Conservation (phyloP, 2,329 filamentous ascomycete genomes). For the Nothopassalora personata region DNA sequence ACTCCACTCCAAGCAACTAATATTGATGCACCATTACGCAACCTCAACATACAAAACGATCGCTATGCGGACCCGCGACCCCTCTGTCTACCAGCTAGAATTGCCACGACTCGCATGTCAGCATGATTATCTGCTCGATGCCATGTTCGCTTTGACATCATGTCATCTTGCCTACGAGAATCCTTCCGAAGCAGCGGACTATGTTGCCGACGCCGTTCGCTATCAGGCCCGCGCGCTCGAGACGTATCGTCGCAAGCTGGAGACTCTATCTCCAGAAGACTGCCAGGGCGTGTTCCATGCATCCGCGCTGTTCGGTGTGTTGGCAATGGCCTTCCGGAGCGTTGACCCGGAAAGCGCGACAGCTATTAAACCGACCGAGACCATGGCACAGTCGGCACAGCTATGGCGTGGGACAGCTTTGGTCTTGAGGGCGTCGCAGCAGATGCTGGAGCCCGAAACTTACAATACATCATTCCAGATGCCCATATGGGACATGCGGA, state of each 20-base stretch:
- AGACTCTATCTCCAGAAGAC: slow-evolving; percentile 11
- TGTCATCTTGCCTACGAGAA: slow-evolving; percentile 18
- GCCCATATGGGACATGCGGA: slow-evolving; percentile 9
- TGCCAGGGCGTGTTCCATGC: slow-evolving; percentile 16
- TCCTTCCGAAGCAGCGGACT: slow-evolving; percentile 9
- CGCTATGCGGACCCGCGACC: slow-evolving; percentile 5
- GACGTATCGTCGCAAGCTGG: slow-evolving; percentile 12
- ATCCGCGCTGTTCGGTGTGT: slow-evolving; percentile 17
- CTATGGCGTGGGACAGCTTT: slow-evolving; percentile 19
- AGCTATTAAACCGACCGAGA: slow-evolving; percentile 11
- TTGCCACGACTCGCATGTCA: slow-evolving; percentile 17
- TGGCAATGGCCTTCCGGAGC: slow-evolving; percentile 14
- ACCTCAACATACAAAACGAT: slow-evolving; percentile 17
- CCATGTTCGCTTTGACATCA: slow-evolving; percentile 21
- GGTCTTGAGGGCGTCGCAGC: slow-evolving; percentile 12
- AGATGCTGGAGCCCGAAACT: slow-evolving; percentile 10
- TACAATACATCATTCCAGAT: slow-evolving; percentile 14
- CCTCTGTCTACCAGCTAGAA: slow-evolving; percentile 10
- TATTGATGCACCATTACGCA: slow-evolving; percentile 22
- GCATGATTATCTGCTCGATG: slow-evolving; percentile 19
- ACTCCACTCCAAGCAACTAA: slow-evolving; percentile 18
- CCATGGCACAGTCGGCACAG: slow-evolving; percentile 9
- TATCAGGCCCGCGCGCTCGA: slow-evolving; percentile 17
- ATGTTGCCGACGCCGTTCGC: slow-evolving; percentile 14
- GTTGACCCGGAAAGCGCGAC: slow-evolving; percentile 9